phyloP scores from a whole-genome alignment of 2,329 filamentous ascomycete genomes.

The Pezizomycotina sp. region DNA sequence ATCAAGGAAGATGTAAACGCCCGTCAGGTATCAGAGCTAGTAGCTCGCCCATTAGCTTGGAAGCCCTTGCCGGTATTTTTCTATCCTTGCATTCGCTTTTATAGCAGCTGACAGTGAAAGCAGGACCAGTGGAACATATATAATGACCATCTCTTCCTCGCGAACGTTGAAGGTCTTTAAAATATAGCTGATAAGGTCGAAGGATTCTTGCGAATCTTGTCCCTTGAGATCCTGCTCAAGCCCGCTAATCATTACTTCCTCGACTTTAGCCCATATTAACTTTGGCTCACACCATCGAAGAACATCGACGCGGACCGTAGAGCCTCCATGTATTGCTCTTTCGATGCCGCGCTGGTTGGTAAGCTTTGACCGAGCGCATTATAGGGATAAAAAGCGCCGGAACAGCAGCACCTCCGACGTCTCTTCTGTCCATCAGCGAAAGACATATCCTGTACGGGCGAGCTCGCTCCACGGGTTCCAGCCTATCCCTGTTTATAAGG shows the following conservation, averaged over 20 bases:
- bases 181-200: slow-evolving; percentile 66
- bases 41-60: slow-evolving; percentile 40
- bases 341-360: slow-evolving; percentile 49
- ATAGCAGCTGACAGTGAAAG: no score
- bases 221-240: slow-evolving; percentile 36
- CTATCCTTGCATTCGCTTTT: slow-evolving; percentile 29
- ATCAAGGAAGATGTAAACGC: slow-evolving; percentile 36
- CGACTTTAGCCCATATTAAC: slow-evolving; percentile 73
- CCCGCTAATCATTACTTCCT: slow-evolving; percentile 43
- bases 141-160: slow-evolving; percentile 86
- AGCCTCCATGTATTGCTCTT: slow-evolving; percentile 65
- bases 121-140: slow-evolving; percentile 63
- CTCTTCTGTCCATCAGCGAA: slow-evolving; percentile 95
- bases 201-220: slow-evolving; percentile 37
- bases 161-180: slow-evolving; percentile 76
- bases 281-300: slow-evolving; percentile 95
- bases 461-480: slow-evolving; percentile 50
- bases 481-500: slow-evolving; percentile 48
- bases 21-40: slow-evolving; percentile 49
- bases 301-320: slow-evolving; percentile 86
- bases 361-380: slow-evolving; percentile 61
- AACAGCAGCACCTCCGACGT: slow-evolving; percentile 79
- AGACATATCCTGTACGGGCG: slow-evolving; percentile 81
- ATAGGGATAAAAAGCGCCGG: slow-evolving; percentile 77
- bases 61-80: slow-evolving; percentile 27